phyloP scores from a whole-genome alignment of 2,329 filamentous ascomycete genomes.

The Colletotrichum navitas region DNA sequence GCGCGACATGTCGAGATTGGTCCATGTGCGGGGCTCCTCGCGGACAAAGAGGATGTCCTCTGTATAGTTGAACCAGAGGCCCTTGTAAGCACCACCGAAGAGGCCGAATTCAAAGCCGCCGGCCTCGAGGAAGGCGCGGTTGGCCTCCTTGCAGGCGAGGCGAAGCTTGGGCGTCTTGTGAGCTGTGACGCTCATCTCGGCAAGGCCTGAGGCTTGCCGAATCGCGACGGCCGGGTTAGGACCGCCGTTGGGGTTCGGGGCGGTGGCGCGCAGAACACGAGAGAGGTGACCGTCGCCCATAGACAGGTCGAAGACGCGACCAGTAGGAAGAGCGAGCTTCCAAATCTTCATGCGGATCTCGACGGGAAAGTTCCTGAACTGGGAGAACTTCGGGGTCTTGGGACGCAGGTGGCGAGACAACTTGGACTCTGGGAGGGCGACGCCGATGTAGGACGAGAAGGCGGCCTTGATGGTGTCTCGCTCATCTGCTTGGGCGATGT shows the following conservation, averaged over 20 bases:
- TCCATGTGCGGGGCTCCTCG: constrained; percentile 22
- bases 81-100: constrained; percentile 35
- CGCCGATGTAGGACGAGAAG: constrained; percentile 21
- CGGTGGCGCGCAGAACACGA: constrained; percentile 25
- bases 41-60: constrained; percentile 36
- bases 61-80: constrained; percentile 42
- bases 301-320: constrained; percentile 37
- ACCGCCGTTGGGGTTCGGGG: not conserved
- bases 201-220: constrained; percentile 29
- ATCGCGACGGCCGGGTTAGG: constrained; percentile 15
- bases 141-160: constrained; percentile 38
- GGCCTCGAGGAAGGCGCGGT: constrained; percentile 26
- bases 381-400: constrained; percentile 25
- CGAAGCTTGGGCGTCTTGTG: constrained; percentile 41
- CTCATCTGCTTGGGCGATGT: constrained; percentile 28
- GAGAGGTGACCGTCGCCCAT: constrained; percentile 31
- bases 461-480: constrained; percentile 15
- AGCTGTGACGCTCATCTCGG: constrained; percentile 27
- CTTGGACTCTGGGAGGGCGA: constrained; percentile 7
- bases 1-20: constrained; percentile 37
- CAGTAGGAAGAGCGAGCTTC: constrained; percentile 39
- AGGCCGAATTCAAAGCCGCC: constrained; percentile 42
- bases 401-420: constrained; percentile 13
- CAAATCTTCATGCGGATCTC: constrained; percentile 43
- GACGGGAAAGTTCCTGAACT: constrained; percentile 34